Percentiles rank a stretch among this genome's conserved stretches.
Conservation (phyloP, 2,329 filamentous ascomycete genomes). For the Beauveria sp. region DNA sequence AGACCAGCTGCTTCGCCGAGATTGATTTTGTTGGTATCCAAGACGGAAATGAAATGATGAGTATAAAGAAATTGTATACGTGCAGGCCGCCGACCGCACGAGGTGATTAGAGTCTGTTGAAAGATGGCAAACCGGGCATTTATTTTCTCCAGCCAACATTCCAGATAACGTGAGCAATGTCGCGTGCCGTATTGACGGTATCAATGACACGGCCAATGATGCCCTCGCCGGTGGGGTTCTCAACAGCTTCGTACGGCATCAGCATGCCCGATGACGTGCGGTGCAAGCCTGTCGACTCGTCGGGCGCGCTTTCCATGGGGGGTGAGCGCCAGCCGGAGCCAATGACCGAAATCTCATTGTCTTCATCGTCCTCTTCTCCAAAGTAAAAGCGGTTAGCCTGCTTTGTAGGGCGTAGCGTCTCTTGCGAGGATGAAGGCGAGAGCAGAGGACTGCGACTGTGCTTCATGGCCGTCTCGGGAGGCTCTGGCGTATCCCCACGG, state of each 20-base stretch:
- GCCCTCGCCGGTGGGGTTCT: slow-evolving; percentile 51
- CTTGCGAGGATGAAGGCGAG: slow-evolving; percentile 73
- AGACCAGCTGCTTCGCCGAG: slow-evolving; percentile 4
- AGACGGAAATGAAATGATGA: slow-evolving; percentile 6
- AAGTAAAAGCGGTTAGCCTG: slow-evolving; percentile 57
- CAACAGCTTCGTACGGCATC: slow-evolving; percentile 76
- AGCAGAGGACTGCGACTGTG: slow-evolving; percentile 48
- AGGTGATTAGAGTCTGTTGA: neutral
- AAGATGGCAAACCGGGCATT: slow-evolving; percentile 8
- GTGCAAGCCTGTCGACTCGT: slow-evolving; percentile 56
- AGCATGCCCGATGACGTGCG: slow-evolving; percentile 84
- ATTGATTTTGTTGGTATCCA: slow-evolving; percentile 9
- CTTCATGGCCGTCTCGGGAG: slow-evolving; percentile 53
- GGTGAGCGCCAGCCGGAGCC: slow-evolving; percentile 27
- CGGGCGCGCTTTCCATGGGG: slow-evolving; percentile 29
- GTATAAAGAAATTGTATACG: neutral
- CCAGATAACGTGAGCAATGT: slow-evolving; percentile 66
- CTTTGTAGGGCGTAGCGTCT: slow-evolving; percentile 67
- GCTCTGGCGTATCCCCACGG: slow-evolving; percentile 66
- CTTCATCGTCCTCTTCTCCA: slow-evolving; percentile 51
- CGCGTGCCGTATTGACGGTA: slow-evolving; percentile 65
- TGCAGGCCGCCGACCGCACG: neutral
- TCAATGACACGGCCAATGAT: slow-evolving; percentile 75
- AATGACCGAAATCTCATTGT: slow-evolving; percentile 28
- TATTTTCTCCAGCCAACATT: slow-evolving; percentile 59